phyloP scores from a whole-genome alignment of 345 rosid genomes.

The Pugionium cornutum region DNA sequence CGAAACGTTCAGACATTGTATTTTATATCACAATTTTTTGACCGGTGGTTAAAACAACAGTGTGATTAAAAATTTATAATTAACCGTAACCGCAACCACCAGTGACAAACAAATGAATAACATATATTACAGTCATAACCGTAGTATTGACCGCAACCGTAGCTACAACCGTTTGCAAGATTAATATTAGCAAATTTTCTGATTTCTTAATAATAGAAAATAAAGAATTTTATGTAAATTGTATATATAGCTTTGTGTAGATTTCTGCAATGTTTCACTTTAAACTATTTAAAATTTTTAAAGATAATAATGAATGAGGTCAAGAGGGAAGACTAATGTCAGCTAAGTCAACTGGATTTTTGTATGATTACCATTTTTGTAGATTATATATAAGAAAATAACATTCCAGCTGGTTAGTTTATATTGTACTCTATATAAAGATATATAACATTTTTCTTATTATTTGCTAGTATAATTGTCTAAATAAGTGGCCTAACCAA shows the following conservation, averaged over 20 bases:
- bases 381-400: conserved; percentile 20
- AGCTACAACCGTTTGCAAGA: too few species aligned
- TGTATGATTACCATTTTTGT: conserved; percentile 29
- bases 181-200: too few species aligned
- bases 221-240: conserved; percentile 15
- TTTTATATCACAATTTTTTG: too few species aligned
- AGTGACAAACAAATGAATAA: too few species aligned
- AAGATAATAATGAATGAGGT: conserved; percentile 28
- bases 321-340: conserved; percentile 29
- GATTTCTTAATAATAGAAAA: too few species aligned
- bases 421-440: not conserved
- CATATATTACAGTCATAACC: too few species aligned
- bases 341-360: conserved; percentile 32
- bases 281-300: not conserved
- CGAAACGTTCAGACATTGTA: too few species aligned
- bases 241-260: conserved; percentile 25
- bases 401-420: conserved; percentile 35
- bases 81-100: too few species aligned
- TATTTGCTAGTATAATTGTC: not conserved
- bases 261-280: conserved; percentile 28
- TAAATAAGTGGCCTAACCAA: not conserved
- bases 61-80: too few species aligned
- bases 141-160: too few species aligned
- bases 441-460: not conserved
- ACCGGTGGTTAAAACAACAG: too few species aligned